Conservation (phyloP, 768 basidiomycete genomes). For the Neoboletus magnificus region DNA sequence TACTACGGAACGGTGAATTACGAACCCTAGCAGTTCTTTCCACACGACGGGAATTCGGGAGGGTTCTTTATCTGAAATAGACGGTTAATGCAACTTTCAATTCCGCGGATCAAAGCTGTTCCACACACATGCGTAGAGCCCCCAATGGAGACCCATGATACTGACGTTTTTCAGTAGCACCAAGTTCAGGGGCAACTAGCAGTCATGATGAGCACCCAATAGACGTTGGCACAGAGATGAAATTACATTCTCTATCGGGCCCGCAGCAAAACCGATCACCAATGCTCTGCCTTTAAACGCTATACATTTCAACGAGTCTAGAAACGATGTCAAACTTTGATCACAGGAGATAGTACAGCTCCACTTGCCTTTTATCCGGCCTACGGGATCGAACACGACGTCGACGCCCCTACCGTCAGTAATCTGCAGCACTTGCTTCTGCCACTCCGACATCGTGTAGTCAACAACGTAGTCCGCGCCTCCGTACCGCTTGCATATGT, state of each 20-base stretch:
- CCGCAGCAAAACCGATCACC: constrained; percentile 70
- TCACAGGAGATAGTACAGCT: neutral
- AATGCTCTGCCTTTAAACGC: constrained; percentile 91
- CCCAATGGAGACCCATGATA: constrained; percentile 85
- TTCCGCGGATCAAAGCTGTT: neutral
- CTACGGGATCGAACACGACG: constrained; percentile 85
- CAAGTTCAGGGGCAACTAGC: constrained; percentile 77
- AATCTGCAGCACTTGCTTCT: constrained; percentile 81
- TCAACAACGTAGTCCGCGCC: constrained; percentile 83
- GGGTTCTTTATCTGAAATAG: constrained; percentile 57
- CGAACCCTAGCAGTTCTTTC: constrained; percentile 63
- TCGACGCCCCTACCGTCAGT: constrained; percentile 85
- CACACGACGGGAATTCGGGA: constrained; percentile 65
- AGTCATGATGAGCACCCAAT: constrained; percentile 1
- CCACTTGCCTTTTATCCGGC: constrained; percentile 59
- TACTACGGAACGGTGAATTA: constrained; percentile 1
- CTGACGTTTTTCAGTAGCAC: constrained; percentile 85
- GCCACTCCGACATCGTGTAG: constrained; percentile 80
- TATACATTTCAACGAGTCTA: constrained; percentile 87
- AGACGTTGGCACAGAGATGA: neutral
- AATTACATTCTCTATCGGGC: constrained; percentile 22
- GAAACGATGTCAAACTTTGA: neutral
- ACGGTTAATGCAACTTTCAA: neutral
- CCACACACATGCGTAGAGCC: constrained; percentile 65
- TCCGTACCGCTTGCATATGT: constrained; percentile 69